Evolutionary conservation across 257 asterid species (phyloP), one percentile per base, ranked within the genome.

Genomic region (Plantago ovata): DNA sequence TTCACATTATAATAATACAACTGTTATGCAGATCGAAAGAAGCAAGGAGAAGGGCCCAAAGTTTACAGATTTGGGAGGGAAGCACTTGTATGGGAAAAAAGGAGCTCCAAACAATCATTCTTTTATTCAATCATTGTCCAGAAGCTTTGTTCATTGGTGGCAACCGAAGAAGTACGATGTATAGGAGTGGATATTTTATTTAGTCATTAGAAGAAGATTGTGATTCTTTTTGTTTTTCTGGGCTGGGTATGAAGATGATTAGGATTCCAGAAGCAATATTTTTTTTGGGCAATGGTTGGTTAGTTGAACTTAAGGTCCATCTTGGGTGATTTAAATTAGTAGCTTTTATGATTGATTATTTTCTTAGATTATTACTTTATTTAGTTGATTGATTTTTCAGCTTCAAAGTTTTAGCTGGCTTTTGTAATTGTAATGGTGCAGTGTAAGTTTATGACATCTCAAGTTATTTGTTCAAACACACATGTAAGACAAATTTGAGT

Each of bases 61-160:
- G 68, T 89, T 68, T 74, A 84, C 99, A 0, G 99, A 93, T 74
- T 77, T 93, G 67, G 96, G 97, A 57, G 97, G 97, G 56, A 93
- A 93, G 67, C 94, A 84, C 75, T 72, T 91, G 75, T 90, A 82
- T 52, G 95, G 99, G 65, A 82, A 72, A 73, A 84, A 78, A 65
- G 94, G 92, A 58, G 62, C 71, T 58, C 77, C 77, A 66, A 77
- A 66, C 58, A 81, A 72, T 42, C 72, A 73, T 53, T 81, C 96
- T 20, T 76, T 86, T 58, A 77, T 89, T 53, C 64, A 60, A 57
- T 80, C 94, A 15, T 54, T 93, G 69, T 80, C 89, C 48, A 77
- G 81, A 81, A 84, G 74, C 70, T 57, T 85, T 38, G 79, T 69
- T 45, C 84, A 71, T 2, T 84, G 94, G 94, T 60, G 84, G 58